Evolutionary conservation across 805 yeast species (phyloP).

Genomic region (Jamesozyma spencerorum): DNA sequence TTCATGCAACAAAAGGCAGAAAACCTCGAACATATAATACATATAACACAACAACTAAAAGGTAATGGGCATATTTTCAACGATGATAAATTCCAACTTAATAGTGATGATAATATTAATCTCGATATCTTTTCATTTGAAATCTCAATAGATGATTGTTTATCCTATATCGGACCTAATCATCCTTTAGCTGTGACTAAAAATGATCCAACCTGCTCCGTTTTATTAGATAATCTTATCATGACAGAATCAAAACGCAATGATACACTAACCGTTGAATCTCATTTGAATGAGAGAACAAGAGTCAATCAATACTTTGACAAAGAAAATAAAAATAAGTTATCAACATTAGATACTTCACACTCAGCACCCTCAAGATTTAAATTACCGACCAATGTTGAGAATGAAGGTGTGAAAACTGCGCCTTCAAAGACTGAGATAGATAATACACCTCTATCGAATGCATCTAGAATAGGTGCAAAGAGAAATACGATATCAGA

Average conservation of each 20-base stretch:
- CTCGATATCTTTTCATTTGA: background rate
- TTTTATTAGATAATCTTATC: background rate
- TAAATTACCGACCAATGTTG: no score
- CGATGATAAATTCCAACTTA: no score
- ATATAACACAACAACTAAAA: background rate
- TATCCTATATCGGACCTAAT: background rate
- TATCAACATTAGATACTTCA: no score
- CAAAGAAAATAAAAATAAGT: no score
- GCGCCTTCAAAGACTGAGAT: no score
- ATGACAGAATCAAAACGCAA: background rate
- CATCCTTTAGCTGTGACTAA: background rate
- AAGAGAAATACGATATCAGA: slow-evolving; percentile 21
- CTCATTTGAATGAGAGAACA: no score
- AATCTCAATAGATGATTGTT: background rate
- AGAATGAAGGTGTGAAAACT: no score
- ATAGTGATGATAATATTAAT: no score
- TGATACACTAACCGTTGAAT: background rate
- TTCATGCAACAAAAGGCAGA: background rate
- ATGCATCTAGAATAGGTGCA: slow-evolving; percentile 40
- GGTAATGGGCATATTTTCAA: background rate
- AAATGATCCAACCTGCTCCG: background rate
- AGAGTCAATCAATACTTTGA: no score
- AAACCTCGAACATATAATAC: background rate
- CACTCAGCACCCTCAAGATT: no score
- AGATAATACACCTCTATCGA: no score